Evolutionary conservation across 2,329 filamentous ascomycete genomes (phyloP), one percentile per base, ranked within the genome.

Genomic region (Colletotrichum sp.): DNA sequence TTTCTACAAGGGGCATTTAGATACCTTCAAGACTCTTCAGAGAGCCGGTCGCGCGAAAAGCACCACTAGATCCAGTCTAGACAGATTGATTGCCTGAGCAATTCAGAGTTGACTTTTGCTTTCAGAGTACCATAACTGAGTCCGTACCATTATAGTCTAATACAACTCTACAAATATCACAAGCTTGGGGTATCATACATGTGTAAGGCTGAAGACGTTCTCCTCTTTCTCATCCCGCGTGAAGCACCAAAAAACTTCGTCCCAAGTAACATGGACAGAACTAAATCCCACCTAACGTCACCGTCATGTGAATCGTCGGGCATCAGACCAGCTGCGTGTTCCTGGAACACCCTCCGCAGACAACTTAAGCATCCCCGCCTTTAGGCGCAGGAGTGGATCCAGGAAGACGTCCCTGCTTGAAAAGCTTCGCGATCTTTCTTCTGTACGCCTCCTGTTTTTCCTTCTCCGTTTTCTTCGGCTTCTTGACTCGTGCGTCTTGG

Each of bases 1-100:
- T 74, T 76, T 75, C 66, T 65, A 61, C 28, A 66, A 36, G 59
- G 59, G 28, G 60, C 70, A 69, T 24, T 65, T 70, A 75, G 72
- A 76, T 57, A 76, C 66, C 39, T 75, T 69, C 12, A 69, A 75
- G 75, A 68, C 73, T 77, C 75, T 74, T 48, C 75, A 77, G 72
- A 74, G 75, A 77, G 75, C 73, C 60, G 75, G 72, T 32, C 72
- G 65, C 61, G 32, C 59, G 59, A 36, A 61, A 75, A 67, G 59
- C 32, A 48, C 60, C 66, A 48, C 66, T 71, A 76, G 71, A 75
- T 75, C 60, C 74, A 71, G 34, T 63, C 71, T 66, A 76, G 24
- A 15, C 52, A 75, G 60, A 64, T 76, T 67, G 66, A 57, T 64
- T 67, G 57, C 39, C 30, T 63, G 61, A 61, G 63, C 55, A 71